Base-by-base conservation (phyloP, 2,329 filamentous ascomycete species). In the Fusarium veterinarium region DNA sequence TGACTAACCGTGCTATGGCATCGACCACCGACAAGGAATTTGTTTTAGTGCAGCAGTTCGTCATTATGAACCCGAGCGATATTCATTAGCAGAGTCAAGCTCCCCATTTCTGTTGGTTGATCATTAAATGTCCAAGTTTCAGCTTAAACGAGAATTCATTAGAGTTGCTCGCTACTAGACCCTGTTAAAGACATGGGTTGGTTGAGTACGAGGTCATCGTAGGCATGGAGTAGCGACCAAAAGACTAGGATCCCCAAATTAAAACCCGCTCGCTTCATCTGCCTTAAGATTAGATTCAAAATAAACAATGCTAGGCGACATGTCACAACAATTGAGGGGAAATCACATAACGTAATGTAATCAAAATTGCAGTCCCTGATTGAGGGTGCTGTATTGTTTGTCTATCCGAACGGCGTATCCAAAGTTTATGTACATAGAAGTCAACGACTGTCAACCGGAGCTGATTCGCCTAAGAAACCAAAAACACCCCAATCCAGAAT, bases 401-500 rank as follows among this genome's bases (percentile, higher is more conserved):
- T 74, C 71, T 74, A 72, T 69, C 56, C 60, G 62, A 46, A 46
- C 51, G 40, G 55, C 71, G 66, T 62, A 61, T 65, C 56, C 37
- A 55, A 73, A 56, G 60, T 58, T 74, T 74, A 74, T 74, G 67
- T 74, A 74, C 71, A 74, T 72, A 60, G 68, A 74, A 73, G 67
- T 74, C 71, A 67, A 68, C 44, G 48, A 66, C 62, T 69, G 64
- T 63, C 64, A 72, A 69, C 71, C 56, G 46, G 71, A 49, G 71
- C 66, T 72, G 65, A 73, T 67, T 62, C 68, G 65, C 69, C 60
- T 38, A 53, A 67, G 68, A 67, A 71, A 74, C 71, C 73, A 62
- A 69, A 67, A 76, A 76, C 75, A 76, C 71, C 73, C 73, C 63
- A 71, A 77, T 74, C 65, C 71, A 71, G 69, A 75, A 76, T 60